Base-by-base conservation (phyloP, 2,329 filamentous ascomycete genomes). In the Cyphellophora attinorum region DNA sequence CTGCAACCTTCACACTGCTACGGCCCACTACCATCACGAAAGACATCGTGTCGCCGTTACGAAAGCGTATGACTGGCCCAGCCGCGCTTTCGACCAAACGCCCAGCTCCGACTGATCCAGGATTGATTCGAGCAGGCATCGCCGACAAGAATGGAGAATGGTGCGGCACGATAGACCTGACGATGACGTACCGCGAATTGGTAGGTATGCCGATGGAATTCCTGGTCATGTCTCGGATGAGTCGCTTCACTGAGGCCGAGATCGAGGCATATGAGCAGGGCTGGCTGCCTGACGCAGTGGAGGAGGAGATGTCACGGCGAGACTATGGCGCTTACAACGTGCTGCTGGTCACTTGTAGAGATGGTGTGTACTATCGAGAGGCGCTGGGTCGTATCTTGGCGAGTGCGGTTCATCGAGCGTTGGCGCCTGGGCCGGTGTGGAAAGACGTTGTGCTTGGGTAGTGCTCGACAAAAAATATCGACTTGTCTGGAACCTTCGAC, bases 81-180 rank as follows among this genome's bases (percentile, higher is more conserved):
- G 47, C 45, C 27, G 46, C 46, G 8, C 37, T 49, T 18, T 47
- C 46, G 12, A 49, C 46, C 2, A 45, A 46, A 8, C 29, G 46
- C 28, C 46, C 46, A 12, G 46, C 46, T 8, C 45, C 46, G 5
- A 41, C 45, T 13, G 46, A 49, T 34, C 46, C 46, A 23, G 46
- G 46, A 8, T 31, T 49, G 30, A 45, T 49, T 32, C 35, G 46
- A 27, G 45, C 38, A 11, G 46, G 46, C 4, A 47, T 49, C 27
- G 42, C 41, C 16, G 46, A 49, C 34, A 21, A 33, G 6, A 37
- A 45, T 25, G 45, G 39, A 16, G 18, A 34, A n/a, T 49, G 46
- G 46, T 49, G 46, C 35, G 46, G 46, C 11, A 49, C 46, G 5
- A 47, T 49, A 13, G 42, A 49, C 21, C 43, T 49, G n/a, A 40